These are phyloP conservation scores for Amanita rubescens DNA, from an alignment of 768 basidiomycete genomes.

Conservation along the genomic window DNA sequence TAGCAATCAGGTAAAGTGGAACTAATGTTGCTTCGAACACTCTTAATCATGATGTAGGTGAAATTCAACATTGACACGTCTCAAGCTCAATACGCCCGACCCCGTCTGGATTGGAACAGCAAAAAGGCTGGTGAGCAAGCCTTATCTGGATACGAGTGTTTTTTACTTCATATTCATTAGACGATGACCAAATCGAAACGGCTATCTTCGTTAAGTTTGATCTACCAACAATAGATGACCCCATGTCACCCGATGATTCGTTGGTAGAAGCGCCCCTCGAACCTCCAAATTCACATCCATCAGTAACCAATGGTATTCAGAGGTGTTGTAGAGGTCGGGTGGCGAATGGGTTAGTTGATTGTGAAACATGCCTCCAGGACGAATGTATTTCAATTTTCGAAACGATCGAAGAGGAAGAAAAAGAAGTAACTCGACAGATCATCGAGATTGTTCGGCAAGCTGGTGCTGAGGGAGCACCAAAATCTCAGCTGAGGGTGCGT, in stretches of 20 bases:
- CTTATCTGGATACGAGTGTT: neutral
- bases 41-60: conserved; percentile 35
- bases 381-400: conserved; percentile 26
- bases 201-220: conserved; percentile 39
- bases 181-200: conserved; percentile 82
- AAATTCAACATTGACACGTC: conserved; percentile 67
- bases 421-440: conserved; percentile 24
- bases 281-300: conserved; percentile 31
- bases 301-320: conserved; percentile 28
- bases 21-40: neutral
- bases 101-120: conserved; percentile 73
- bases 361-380: conserved; percentile 36
- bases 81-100: conserved; percentile 47
- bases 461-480: conserved; percentile 32
- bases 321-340: conserved; percentile 41
- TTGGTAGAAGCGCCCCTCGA: conserved; percentile 14
- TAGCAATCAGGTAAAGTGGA: conserved; percentile 52
- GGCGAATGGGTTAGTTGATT: conserved; percentile 32
- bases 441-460: conserved; percentile 27
- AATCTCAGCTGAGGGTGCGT: conserved; percentile 31
- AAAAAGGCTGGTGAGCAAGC: conserved; percentile 70
- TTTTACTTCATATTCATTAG: conserved; percentile 27
- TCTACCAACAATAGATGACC: conserved; percentile 9
- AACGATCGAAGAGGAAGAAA: conserved; percentile 21
- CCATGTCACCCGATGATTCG: conserved; percentile 11